Conservation (phyloP, 148 eudicot genomes). For the Cornus kousa region DNA sequence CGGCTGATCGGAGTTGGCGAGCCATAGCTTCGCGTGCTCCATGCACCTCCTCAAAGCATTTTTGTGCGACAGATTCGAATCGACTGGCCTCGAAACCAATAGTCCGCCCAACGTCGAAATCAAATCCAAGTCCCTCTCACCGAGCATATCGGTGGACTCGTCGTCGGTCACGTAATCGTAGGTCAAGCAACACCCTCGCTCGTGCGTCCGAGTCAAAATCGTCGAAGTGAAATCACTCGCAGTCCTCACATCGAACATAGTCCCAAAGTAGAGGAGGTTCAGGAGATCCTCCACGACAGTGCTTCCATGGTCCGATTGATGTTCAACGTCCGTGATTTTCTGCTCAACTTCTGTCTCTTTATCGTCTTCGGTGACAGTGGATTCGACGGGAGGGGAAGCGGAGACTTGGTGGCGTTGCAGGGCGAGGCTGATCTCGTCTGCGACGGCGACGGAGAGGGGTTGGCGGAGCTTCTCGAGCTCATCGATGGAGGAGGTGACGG, state of each 20-base stretch:
- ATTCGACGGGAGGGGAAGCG: not conserved
- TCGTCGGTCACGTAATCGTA: constrained; percentile 88
- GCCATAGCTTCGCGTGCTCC: constrained; percentile 69
- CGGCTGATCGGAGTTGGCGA: constrained; percentile 52
- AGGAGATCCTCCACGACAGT: constrained; percentile 53
- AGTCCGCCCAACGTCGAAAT: constrained; percentile 58
- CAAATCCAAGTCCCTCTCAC: constrained; percentile 78
- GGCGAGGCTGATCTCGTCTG: constrained; percentile 53
- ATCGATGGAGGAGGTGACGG: constrained; percentile 53
- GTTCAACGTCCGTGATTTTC: not conserved
- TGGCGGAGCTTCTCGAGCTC: constrained; percentile 79
- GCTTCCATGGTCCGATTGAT: not conserved
- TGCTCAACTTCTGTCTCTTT: not conserved
- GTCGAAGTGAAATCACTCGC: constrained; percentile 54
- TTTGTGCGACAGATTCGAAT: constrained; percentile 69
- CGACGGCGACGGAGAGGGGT: constrained; percentile 55
- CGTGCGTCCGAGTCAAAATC: constrained; percentile 71
- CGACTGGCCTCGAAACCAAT: constrained; percentile 57
- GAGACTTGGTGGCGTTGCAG: constrained; percentile 2
- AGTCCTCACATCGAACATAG: constrained; percentile 66
- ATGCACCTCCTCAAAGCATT: constrained; percentile 61
- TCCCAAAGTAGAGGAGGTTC: constrained; percentile 69
- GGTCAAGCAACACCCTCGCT: constrained; percentile 77
- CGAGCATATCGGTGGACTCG: constrained; percentile 58
- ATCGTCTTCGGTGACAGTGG: not conserved